These are phyloP conservation scores for Fusarium bulbicola DNA, from an alignment of 2,329 filamentous ascomycete species.

Conservation along the genomic window DNA sequence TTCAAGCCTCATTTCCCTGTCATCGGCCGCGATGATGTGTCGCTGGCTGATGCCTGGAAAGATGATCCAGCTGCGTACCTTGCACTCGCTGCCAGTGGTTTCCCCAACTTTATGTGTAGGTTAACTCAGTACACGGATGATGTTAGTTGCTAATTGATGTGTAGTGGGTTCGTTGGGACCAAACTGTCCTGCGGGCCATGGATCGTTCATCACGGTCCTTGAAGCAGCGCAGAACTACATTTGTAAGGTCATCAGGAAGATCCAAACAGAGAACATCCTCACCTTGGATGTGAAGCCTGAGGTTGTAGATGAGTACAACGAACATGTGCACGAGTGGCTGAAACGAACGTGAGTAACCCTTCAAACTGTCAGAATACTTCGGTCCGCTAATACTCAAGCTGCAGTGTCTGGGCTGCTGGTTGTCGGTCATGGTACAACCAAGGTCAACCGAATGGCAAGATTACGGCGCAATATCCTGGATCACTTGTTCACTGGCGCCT, in stretches of 20 bases:
- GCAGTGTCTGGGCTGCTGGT: constrained; percentile 3
- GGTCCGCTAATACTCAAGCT: not conserved
- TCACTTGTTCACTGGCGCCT: constrained; percentile 13
- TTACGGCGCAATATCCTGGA: constrained; percentile 10
- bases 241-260: constrained; percentile 14
- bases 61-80: constrained; percentile 41
- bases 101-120: constrained; percentile 40
- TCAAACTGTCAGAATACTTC: accelerated
- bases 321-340: constrained; percentile 8
- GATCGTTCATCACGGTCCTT: constrained; percentile 7
- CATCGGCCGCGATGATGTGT: constrained; percentile 7
- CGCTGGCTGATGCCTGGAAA: constrained; percentile 40
- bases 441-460: not conserved
- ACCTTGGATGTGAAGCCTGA: constrained; percentile 3
- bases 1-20: constrained; percentile 41
- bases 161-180: constrained; percentile 2
- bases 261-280: constrained; percentile 16
- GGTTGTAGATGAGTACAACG: not conserved
- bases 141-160: accelerated
- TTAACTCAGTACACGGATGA: accelerated
- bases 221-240: constrained; percentile 16
- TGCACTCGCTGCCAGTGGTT: constrained; percentile 36
- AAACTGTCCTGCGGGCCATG: constrained; percentile 8
- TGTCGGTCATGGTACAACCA: constrained; percentile 17
- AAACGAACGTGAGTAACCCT: not conserved